Base-by-base conservation (phyloP, 2,329 filamentous ascomycete genomes). In the Arthrobotrys conoides region DNA sequence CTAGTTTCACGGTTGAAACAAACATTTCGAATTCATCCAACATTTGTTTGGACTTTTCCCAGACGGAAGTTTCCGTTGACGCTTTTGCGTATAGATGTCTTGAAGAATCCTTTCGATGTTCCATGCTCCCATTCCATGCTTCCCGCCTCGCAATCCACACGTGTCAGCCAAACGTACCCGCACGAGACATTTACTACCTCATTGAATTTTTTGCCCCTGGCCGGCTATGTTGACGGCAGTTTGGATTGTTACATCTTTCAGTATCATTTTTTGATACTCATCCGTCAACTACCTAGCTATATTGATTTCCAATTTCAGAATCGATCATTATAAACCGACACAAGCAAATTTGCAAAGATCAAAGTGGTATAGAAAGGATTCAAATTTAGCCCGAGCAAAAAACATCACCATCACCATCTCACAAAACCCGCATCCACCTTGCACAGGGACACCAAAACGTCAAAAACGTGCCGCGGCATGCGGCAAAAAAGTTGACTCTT, bases 121-220 rank as follows among this genome's bases (percentile, higher is more conserved):
- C 53, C 53, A 16, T n/a, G 38, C 12, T 46, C 27, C 46, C 27
- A 49, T 33, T 46, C 36, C 57, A 63, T 44, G 44, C 71, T 63
- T 63, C 64, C 64, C 64, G 63, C 44, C 9, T 61, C 61, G 44
- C 51, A 41, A 41, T 73, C 59, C 71, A 55, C 71, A 69, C 71
- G 71, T 69, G 71, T 69, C 55, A 44, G 71, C 71, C 71, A 71
- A 61, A 61, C 27, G 6, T 30, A 30, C 36, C 57, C 57, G 57
- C 36, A 27, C 57, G 14, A 61, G 57, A 61, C 57, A 61, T 44
- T 59, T 59, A 22, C 30, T 33, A 59, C 33, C 53, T 38, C 53
- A 41, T 59, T 41, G 0, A 22, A 22, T 59, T 41, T 41, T 46
- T 46, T 46, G 44, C 44, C 57, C 57, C 44, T 10, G n/a, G 16